phyloP scores from a whole-genome alignment of 148 eudicot species.

The Chenopodium formosanum region DNA sequence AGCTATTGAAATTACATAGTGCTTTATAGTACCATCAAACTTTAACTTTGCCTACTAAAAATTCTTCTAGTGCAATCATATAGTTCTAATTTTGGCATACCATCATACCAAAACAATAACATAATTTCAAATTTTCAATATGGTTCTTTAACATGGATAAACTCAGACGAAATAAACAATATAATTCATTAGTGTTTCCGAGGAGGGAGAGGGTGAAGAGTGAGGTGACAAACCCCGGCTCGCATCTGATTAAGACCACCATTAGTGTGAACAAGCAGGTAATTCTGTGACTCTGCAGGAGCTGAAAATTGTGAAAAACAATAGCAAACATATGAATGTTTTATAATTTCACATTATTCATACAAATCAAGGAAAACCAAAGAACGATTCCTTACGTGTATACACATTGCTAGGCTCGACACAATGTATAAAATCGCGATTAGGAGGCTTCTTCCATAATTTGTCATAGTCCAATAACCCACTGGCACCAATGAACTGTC shows the following conservation, averaged over 20 bases:
- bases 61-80: neutral
- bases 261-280: slow-evolving; percentile 90
- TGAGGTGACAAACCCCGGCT: slow-evolving; percentile 67
- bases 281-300: slow-evolving; percentile 57
- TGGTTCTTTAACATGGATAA: neutral
- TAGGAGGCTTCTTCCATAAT: slow-evolving; percentile 84
- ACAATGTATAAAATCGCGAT: slow-evolving; percentile 76
- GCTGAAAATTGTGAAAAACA: slow-evolving; percentile 42
- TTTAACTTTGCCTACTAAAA: neutral
- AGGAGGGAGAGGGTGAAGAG: slow-evolving; percentile 4
- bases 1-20: neutral
- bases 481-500: slow-evolving; percentile 69
- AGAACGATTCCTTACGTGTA: slow-evolving; percentile 38
- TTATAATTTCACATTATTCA: neutral
- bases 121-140: neutral
- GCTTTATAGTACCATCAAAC: neutral
- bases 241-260: slow-evolving; percentile 99
- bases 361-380: slow-evolving; percentile 7
- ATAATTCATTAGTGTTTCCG: neutral
- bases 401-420: slow-evolving; percentile 56
- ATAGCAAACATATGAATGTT: slow-evolving; percentile 17
- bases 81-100: neutral
- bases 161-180: neutral
- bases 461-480: slow-evolving; percentile 42
- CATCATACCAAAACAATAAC: no score